Evolutionary conservation across 225 moss, liverwort and hornwort genomes (phyloP), one percentile per base, ranked within the genome.

Genomic region (Thuidium tamariscinum): DNA sequence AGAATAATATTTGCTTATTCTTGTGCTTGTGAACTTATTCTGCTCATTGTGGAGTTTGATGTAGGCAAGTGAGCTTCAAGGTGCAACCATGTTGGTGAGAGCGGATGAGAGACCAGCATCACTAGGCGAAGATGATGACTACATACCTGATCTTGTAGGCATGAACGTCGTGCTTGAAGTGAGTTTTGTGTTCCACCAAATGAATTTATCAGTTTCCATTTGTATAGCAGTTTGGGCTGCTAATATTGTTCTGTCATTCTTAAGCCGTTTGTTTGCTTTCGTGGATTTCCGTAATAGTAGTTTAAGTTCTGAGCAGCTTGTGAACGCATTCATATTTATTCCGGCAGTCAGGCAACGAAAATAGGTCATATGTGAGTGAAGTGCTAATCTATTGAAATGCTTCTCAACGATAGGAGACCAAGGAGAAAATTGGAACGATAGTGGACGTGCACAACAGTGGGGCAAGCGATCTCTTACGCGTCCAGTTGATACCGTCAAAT

Each of bases 61-160:
- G 68, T 90, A 98, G 98, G 97, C 97, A 80, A 95, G 94, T 92
- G 90, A 93, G 87, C 92, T 99, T 9, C 91, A 95, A 86, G 98
- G 98, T 64, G 83, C 94, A 59, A 97, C 94, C 64, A 94, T 99
- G 92, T 91, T 99, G 79, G 96, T 95, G 77, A 92, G 86, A 87
- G 93, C 88, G 19, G 87, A 95, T 57, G 92, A 91, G 78, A 92
- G 95, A 87, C 97, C 95, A 55, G 66, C 87, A 32, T 90, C 94
- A 44, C 89, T 99, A 67, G 84, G 57, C 80, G 93, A 90, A 63
- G 90, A 94, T 68, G 95, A 93, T 76, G 96, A 96, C 80, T 99
- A 99, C 71, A 91, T 96, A 64, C 98, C 98, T 74, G 96, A 99
- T 84, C 95, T 99, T 82, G 87, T 99, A 74, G 98, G 96, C 78